phyloP scores from a whole-genome alignment of 495 filamentous ascomycete genomes.

The Podospora appendiculata region DNA sequence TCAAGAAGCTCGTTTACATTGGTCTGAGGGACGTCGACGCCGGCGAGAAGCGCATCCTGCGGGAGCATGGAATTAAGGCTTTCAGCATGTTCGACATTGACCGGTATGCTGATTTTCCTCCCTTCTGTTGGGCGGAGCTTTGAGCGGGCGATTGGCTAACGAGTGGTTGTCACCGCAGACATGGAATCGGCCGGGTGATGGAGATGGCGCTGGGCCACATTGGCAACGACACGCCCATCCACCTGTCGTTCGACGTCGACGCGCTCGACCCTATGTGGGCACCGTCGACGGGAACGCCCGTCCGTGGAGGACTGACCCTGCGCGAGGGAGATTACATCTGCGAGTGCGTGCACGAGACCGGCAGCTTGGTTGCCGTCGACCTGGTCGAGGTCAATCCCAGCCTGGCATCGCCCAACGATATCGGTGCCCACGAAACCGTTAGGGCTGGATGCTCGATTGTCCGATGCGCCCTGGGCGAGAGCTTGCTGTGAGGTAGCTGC shows the following conservation, averaged over 20 bases:
- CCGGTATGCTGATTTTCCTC: slow-evolving; percentile 38
- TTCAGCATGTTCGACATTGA: slow-evolving; percentile 99
- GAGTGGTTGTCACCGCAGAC: slow-evolving; percentile 32
- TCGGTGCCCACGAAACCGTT: slow-evolving; percentile 81
- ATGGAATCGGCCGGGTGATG: slow-evolving; percentile 93
- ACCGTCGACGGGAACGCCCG: slow-evolving; percentile 90
- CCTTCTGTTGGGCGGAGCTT: not conserved
- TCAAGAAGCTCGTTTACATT: slow-evolving; percentile 94
- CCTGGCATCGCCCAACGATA: slow-evolving; percentile 51
- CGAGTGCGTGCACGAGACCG: slow-evolving; percentile 90
- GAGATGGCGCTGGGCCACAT: slow-evolving; percentile 96
- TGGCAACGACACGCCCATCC: slow-evolving; percentile 87
- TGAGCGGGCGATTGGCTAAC: not conserved
- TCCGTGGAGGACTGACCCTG: slow-evolving; percentile 90
- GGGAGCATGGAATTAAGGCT: slow-evolving; percentile 83
- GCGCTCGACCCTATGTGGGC: slow-evolving; percentile 94
- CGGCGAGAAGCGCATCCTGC: slow-evolving; percentile 83
- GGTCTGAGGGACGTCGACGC: slow-evolving; percentile 87
- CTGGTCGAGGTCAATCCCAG: slow-evolving; percentile 94
- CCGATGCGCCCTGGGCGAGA: slow-evolving; percentile 86
- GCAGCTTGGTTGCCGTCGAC: slow-evolving; percentile 84
- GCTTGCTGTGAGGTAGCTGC: slow-evolving; percentile 51
- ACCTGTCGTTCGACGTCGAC: slow-evolving; percentile 96
- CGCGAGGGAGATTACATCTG: slow-evolving; percentile 97
- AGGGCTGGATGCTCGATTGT: slow-evolving; percentile 85